Evolutionary conservation across 371 early-diverging fungal species (phyloP).

Genomic region (Mortierella sp.): DNA sequence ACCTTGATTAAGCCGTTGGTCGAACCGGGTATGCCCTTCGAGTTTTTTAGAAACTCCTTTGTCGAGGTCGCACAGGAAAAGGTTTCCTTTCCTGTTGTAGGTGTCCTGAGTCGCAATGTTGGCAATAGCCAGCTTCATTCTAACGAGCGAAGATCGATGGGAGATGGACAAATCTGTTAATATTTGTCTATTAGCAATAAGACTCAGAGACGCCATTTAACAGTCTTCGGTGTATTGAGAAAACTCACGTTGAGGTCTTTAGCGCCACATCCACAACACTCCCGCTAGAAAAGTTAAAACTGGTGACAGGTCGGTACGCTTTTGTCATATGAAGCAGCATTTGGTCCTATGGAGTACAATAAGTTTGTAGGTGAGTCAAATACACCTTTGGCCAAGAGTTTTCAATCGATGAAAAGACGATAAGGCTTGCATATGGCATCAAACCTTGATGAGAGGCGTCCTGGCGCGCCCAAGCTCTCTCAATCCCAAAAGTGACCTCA

Average conservation of each 20-base stretch:
- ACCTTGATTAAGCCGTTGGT: constrained; percentile 12
- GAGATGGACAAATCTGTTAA: neutral
- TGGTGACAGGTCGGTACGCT: constrained; percentile 25
- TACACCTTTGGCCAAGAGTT: no score
- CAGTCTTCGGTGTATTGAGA: neutral
- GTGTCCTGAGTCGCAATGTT: constrained; percentile 50
- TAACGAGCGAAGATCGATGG: neutral
- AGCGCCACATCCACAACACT: constrained; percentile 53
- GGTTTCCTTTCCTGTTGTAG: constrained; percentile 50
- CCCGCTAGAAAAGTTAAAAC: constrained; percentile 48
- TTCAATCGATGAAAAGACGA: neutral
- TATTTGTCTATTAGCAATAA: neutral
- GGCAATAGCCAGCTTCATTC: constrained; percentile 43
- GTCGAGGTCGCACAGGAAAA: constrained; percentile 39
- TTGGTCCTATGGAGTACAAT: constrained; percentile 15
- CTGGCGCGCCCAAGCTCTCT: constrained; percentile 21
- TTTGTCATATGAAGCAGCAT: constrained; percentile 15
- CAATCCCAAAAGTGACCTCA: constrained; percentile 10
- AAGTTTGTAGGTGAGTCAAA: neutral
- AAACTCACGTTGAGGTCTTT: constrained; percentile 28
- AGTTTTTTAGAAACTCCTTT: constrained; percentile 21
- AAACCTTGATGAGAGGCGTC: constrained; percentile 27
- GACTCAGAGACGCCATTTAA: neutral
- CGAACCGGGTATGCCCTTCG: constrained; percentile 26
- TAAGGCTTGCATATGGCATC: neutral